Evolutionary conservation across 108 stramenopile genomes (phyloP).

Genomic region (Craspedostauros australis): DNA sequence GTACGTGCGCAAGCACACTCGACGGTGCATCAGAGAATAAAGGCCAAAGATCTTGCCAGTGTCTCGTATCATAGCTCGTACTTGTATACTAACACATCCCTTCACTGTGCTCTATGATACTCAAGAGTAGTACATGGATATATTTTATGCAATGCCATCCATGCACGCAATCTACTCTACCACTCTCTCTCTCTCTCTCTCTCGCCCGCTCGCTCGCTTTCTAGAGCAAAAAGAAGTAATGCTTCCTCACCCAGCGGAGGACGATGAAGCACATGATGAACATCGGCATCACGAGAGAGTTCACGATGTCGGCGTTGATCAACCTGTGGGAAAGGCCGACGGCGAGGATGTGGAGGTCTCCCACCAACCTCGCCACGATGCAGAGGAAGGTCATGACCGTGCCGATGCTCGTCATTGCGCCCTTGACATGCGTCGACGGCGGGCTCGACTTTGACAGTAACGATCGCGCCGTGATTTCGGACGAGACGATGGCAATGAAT

Average conservation of each 20-base stretch:
- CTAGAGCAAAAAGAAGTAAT: conserved; percentile 48
- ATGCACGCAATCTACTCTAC: too few relatives aligned
- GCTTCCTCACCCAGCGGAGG: conserved; percentile 24
- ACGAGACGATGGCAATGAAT: conserved; percentile 48
- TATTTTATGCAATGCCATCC: too few relatives aligned
- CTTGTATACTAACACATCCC: too few relatives aligned
- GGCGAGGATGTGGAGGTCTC: conserved; percentile 50
- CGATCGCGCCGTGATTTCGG: conserved; percentile 58
- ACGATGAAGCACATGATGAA: conserved; percentile 20
- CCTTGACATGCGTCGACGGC: conserved; percentile 15
- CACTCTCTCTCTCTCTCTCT: too few relatives aligned
- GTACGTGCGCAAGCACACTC: too few relatives aligned
- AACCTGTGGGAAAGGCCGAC: conserved; percentile 47
- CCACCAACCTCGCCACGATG: conserved; percentile 54
- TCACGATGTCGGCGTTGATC: conserved; percentile 68
- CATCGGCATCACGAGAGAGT: conserved; percentile 50
- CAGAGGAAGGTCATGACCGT: conserved; percentile 56
- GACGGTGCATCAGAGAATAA: too few relatives aligned
- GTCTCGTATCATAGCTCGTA: too few relatives aligned
- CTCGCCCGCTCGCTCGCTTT: too few relatives aligned
- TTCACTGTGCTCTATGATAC: too few relatives aligned
- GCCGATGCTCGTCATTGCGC: conserved; percentile 49
- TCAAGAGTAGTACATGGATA: too few relatives aligned
- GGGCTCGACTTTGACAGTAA: conserved; percentile 70
- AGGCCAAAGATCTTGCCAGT: too few relatives aligned